These are phyloP conservation scores for Lyophyllum atratum DNA, from an alignment of 768 basidiomycete genomes.

Conservation along the genomic window DNA sequence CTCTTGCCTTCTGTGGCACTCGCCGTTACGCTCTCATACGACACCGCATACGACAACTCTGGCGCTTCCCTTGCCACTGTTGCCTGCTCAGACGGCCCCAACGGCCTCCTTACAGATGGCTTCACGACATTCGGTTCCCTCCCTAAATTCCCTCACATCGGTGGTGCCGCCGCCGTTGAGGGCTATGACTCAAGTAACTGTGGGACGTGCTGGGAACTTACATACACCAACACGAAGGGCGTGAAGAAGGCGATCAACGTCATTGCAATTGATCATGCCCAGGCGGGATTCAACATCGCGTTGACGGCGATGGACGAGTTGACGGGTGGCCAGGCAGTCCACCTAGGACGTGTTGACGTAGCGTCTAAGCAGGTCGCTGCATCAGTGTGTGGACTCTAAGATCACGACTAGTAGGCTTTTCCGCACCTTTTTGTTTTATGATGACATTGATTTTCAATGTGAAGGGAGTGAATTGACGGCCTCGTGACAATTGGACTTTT, in stretches of 20 bases:
- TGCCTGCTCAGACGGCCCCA: constrained; percentile 49
- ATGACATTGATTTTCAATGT: not conserved
- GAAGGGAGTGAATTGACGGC: not conserved
- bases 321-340: constrained; percentile 28
- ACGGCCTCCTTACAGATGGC: constrained; percentile 40
- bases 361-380: constrained; percentile 20
- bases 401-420: not conserved
- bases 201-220: constrained; percentile 56
- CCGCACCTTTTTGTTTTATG: not conserved
- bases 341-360: constrained; percentile 27
- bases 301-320: constrained; percentile 34
- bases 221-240: constrained; percentile 32
- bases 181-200: constrained; percentile 50
- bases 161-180: constrained; percentile 43
- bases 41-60: constrained; percentile 42
- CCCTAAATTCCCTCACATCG: constrained; percentile 56
- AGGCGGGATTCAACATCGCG: constrained; percentile 26
- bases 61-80: constrained; percentile 34
- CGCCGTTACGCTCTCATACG: constrained; percentile 30
- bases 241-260: constrained; percentile 37
- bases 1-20: constrained; percentile 12
- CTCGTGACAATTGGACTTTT: not conserved
- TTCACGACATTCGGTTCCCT: constrained; percentile 47
- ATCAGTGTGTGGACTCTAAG: constrained; percentile 27
- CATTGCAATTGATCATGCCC: constrained; percentile 44